Base-by-base conservation (phyloP, 2,329 filamentous ascomycete genomes). In the Aspergillus latus region DNA sequence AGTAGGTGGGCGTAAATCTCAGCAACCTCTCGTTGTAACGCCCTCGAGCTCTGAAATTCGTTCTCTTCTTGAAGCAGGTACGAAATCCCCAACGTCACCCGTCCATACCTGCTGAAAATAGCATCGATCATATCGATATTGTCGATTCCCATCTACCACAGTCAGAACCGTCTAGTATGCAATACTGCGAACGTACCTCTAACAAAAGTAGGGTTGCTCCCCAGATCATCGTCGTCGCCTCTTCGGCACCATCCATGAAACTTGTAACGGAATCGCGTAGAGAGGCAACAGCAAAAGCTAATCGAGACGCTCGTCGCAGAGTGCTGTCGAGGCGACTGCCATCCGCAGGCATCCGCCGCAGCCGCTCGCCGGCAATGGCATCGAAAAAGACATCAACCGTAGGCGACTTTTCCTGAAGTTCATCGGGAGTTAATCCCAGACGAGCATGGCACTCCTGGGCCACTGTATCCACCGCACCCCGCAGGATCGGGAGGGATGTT, bases 61-160 rank as follows among this genome's bases (percentile, higher is more conserved):
- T 74, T 74, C 15, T 78, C 74, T 29, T 79, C 77, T 47, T 79
- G 77, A 29, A 82, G 61, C 6, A 82, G 71, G 1, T 78, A 68
- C 1, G 76, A 76, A 15, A 83, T 74, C 0, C 76, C 74, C 29
- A 82, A 66, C 2, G 78, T 77, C 44, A 78, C 76, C 47, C 78
- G 76, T 62, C 81, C 81, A 53, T 82, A 80, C 47, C 80, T 72
- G 2, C 76, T 76, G 62, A 83, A 83, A 2, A 78, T 74, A 36
- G 74, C 77, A 55, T 83, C 78, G 10, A 84, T 70, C 2, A 79
- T 73, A 36, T 74, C 68, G 11, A 76, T 74, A 56, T 82, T 78
- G 47, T 79, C 74, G 45, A 79, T 75, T 11, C 80, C 80, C 53
- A 82, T 76, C 78, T 82, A 53, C 3, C 28, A 30, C 16, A 26